Conservation (phyloP, 1,139 yeast genomes). For the Geotrichum klebahnii region DNA sequence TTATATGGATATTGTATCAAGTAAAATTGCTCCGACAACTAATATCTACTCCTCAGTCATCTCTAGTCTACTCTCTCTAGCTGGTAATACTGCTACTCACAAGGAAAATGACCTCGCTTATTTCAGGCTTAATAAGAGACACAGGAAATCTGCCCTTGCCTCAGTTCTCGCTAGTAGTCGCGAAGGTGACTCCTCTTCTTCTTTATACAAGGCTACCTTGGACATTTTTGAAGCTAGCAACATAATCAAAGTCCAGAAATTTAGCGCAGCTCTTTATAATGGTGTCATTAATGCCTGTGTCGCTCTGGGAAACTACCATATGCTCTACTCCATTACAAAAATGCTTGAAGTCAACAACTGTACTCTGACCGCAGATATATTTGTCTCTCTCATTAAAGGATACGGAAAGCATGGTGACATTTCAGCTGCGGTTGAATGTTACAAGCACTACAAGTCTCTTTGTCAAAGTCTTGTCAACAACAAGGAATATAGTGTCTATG, state of each 20-base stretch:
- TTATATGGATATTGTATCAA: slow-evolving; percentile 11
- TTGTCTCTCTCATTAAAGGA: slow-evolving; percentile 22
- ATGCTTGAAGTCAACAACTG: slow-evolving; percentile 13
- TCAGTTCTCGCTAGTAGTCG: slow-evolving; percentile 21
- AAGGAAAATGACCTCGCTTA: slow-evolving; percentile 18
- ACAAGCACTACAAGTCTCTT: slow-evolving; percentile 21
- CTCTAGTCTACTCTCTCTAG: slow-evolving; percentile 31
- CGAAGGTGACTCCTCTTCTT: slow-evolving; percentile 24
- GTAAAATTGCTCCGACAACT: slow-evolving; percentile 29
- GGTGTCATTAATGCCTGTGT: slow-evolving; percentile 25
- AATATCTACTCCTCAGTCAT: slow-evolving; percentile 36
- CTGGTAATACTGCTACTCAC: slow-evolving; percentile 21
- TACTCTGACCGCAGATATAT: slow-evolving; percentile 13
- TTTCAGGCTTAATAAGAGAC: slow-evolving; percentile 17
- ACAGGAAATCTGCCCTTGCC: slow-evolving; percentile 11
- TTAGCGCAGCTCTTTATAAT: slow-evolving; percentile 24
- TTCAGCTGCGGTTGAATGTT: slow-evolving; percentile 23
- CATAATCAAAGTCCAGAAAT: slow-evolving; percentile 26
- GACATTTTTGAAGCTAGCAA: slow-evolving; percentile 33
- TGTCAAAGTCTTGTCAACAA: slow-evolving; percentile 13
- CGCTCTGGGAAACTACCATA: slow-evolving; percentile 17
- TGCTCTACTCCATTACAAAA: slow-evolving; percentile 16
- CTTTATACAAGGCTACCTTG: slow-evolving; percentile 31
- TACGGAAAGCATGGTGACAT: slow-evolving; percentile 25
- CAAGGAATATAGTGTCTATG: slow-evolving; percentile 27